These are phyloP conservation scores for Diaporthe citriasiana DNA, from an alignment of 2,329 filamentous ascomycete genomes.

Conservation along the genomic window DNA sequence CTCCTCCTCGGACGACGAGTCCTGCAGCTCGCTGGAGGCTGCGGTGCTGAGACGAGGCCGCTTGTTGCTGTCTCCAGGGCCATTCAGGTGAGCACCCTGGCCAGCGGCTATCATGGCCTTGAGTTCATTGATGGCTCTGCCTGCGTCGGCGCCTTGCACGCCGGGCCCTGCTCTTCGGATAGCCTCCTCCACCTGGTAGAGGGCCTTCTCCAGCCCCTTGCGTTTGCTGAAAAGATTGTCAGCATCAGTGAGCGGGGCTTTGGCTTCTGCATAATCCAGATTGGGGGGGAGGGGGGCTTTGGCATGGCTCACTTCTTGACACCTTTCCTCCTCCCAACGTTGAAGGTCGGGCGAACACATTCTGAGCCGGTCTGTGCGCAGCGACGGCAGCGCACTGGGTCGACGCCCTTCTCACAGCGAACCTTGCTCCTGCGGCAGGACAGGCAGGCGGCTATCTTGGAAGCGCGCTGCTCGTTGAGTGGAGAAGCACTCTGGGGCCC, in stretches of 20 bases:
- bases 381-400: constrained; percentile 69
- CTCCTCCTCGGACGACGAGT: constrained; percentile 52
- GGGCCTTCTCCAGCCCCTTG: constrained; percentile 79
- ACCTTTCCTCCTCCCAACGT: constrained; percentile 80
- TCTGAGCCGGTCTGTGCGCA: constrained; percentile 71
- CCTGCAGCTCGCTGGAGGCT: constrained; percentile 48
- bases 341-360: constrained; percentile 80
- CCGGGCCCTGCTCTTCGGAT: constrained; percentile 66
- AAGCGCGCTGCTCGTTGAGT: constrained; percentile 37
- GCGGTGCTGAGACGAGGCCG: constrained; percentile 45
- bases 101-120: constrained; percentile 56
- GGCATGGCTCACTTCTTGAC: constrained; percentile 75
- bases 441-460: constrained; percentile 68
- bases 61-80: constrained; percentile 41
- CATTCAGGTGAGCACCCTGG: constrained; percentile 42
- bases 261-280: background rate
- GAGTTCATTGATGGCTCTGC: constrained; percentile 60
- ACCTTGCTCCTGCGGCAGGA: constrained; percentile 78
- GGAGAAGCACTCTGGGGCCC: constrained; percentile 35
- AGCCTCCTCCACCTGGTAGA: constrained; percentile 81
- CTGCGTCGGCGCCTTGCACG: constrained; percentile 59
- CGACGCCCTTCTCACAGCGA: constrained; percentile 71
- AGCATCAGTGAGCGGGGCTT: constrained; percentile 39
- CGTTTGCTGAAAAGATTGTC: constrained; percentile 70
- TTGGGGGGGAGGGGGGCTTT: background rate